These are phyloP conservation scores for Aspergillus cristatus DNA, from an alignment of 495 filamentous ascomycete genomes.

Conservation along the genomic window DNA sequence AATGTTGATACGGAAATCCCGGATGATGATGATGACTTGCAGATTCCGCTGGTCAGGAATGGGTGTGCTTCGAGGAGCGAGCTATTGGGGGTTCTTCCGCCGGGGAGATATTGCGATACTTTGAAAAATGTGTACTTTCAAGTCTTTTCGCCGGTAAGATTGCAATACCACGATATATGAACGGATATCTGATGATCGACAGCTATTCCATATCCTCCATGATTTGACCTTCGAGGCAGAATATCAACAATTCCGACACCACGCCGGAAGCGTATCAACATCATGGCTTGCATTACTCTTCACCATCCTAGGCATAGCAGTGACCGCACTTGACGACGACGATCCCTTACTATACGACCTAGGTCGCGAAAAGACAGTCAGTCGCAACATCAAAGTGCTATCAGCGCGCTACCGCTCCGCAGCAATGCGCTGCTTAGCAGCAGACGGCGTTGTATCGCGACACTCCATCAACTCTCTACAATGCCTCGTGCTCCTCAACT, in stretches of 20 bases:
- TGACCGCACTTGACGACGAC: constrained; percentile 37
- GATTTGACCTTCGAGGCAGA: constrained; percentile 40
- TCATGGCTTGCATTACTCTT: constrained; percentile 40
- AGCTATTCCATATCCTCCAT: constrained; percentile 38
- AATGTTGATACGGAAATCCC: constrained; percentile 21
- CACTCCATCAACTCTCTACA: constrained; percentile 41
- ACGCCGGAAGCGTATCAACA: constrained; percentile 28
- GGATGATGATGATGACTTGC: constrained; percentile 31
- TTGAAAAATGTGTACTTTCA: constrained; percentile 33
- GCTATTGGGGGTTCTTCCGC: constrained; percentile 26
- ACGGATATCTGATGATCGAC: background rate
- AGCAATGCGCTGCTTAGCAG: constrained; percentile 34
- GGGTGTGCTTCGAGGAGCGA: constrained; percentile 21
- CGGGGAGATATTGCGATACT: constrained; percentile 28
- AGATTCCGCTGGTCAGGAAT: constrained; percentile 24
- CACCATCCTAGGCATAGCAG: constrained; percentile 32
- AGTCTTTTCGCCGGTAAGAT: constrained; percentile 33
- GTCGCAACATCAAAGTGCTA: constrained; percentile 32
- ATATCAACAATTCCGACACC: constrained; percentile 35
- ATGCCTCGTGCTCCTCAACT: constrained; percentile 34
- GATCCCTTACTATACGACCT: constrained; percentile 34
- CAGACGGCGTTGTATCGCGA: constrained; percentile 33
- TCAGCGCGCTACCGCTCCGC: constrained; percentile 36
- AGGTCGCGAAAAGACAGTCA: constrained; percentile 30
- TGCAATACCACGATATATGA: background rate